Evolutionary conservation across 768 basidiomycete species (phyloP).

Genomic region (Paxillus involutus): DNA sequence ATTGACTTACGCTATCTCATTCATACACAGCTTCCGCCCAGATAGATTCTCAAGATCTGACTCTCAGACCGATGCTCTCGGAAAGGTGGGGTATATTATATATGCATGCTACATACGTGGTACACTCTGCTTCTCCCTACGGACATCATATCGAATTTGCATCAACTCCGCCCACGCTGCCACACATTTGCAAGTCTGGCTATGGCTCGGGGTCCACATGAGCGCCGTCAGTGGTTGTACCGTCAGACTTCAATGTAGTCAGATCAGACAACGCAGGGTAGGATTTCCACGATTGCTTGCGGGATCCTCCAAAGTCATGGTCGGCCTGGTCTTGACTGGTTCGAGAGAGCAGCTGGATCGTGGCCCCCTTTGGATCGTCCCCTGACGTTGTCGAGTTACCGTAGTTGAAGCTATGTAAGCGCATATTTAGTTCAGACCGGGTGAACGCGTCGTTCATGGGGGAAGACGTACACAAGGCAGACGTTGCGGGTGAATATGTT

Average conservation of each 20-base stretch:
- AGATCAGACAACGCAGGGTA: constrained; percentile 26
- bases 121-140: no score
- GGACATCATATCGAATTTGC: no score
- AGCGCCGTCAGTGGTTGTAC: constrained; percentile 19
- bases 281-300: constrained; percentile 14
- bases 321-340: constrained; percentile 36
- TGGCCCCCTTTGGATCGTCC: constrained; percentile 26
- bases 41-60: no score
- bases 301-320: constrained; percentile 19
- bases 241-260: constrained; percentile 15
- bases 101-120: no score
- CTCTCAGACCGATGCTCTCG: no score
- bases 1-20: no score
- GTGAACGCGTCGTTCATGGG: constrained; percentile 3
- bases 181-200: neutral
- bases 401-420: constrained; percentile 38
- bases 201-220: constrained; percentile 11
- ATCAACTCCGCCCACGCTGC: no score
- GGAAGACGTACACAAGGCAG: constrained; percentile 38
- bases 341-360: constrained; percentile 37
- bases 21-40: no score
- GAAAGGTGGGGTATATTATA: no score
- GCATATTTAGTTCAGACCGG: neutral
- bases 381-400: constrained; percentile 27
- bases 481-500: constrained; percentile 46